Percentiles rank a stretch among this genome's conserved stretches.
Evolutionary conservation across 345 rosid species (phyloP).

Genomic region (Durio zibethinus): DNA sequence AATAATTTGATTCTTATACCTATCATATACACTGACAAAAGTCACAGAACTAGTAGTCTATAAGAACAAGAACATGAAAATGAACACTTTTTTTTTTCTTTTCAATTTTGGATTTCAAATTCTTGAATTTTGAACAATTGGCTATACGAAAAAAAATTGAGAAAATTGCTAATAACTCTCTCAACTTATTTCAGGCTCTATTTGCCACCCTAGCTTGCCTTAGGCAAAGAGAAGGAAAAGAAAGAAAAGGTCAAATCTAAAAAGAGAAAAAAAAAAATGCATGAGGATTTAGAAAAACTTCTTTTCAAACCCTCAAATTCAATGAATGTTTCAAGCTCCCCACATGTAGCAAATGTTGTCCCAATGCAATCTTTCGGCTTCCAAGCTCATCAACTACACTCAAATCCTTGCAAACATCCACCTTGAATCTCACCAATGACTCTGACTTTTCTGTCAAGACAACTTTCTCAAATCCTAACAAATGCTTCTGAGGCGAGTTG

Average conservation of each 20-base stretch:
- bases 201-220: conserved; percentile 8
- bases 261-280: neutral
- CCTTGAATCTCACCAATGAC: conserved; percentile 45
- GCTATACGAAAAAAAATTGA: conserved; percentile 3
- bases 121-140: conserved; percentile 1
- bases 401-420: conserved; percentile 76
- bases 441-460: conserved; percentile 29
- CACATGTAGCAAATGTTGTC: conserved; percentile 67
- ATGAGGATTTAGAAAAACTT: conserved; percentile 9
- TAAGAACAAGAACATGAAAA: neutral
- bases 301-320: conserved; percentile 47
- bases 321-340: conserved; percentile 64
- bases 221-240: neutral
- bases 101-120: neutral
- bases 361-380: conserved; percentile 51
- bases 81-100: neutral
- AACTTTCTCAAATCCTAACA: conserved; percentile 72
- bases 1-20: neutral
- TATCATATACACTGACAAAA: neutral
- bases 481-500: conserved; percentile 61
- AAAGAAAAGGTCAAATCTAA: neutral
- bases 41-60: neutral
- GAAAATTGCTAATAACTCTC: conserved; percentile 9
- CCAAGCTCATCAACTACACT: conserved; percentile 73
- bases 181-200: conserved; percentile 17